These are phyloP conservation scores for Penicillium crustosum DNA, from an alignment of 2,329 filamentous ascomycete genomes.

Conservation along the genomic window DNA sequence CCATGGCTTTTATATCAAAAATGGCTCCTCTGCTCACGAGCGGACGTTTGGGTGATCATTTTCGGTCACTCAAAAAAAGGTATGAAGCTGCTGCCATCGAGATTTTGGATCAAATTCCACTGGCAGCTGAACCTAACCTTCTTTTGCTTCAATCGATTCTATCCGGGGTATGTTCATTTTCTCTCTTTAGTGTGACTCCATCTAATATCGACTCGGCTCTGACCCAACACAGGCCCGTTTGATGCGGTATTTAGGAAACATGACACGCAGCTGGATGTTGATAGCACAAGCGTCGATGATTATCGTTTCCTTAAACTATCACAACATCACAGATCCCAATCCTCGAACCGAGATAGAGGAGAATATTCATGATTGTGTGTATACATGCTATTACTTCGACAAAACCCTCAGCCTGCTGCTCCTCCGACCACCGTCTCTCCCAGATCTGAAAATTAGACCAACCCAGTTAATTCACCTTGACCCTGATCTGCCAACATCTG, in stretches of 20 bases:
- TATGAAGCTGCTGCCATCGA: slow-evolving; percentile 21
- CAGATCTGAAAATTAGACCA: slow-evolving; percentile 23
- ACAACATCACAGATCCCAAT: slow-evolving; percentile 21
- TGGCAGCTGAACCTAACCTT: slow-evolving; percentile 22
- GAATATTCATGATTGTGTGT: slow-evolving; percentile 22
- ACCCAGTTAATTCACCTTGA: slow-evolving; percentile 21
- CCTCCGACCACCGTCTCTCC: slow-evolving; percentile 23
- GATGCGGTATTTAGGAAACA: slow-evolving; percentile 25
- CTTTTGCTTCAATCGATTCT: slow-evolving; percentile 23
- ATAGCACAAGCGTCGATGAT: slow-evolving; percentile 18
- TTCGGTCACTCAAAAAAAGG: slow-evolving; percentile 21
- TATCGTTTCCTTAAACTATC: slow-evolving; percentile 25
- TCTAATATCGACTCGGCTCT: neutral
- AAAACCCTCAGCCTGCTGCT: slow-evolving; percentile 26
- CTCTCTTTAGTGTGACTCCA: neutral
- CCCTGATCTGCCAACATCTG: slow-evolving; percentile 18
- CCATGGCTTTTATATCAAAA: slow-evolving; percentile 21
- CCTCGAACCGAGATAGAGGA: slow-evolving; percentile 21
- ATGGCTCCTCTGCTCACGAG: slow-evolving; percentile 20
- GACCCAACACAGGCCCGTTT: slow-evolving; percentile 17
- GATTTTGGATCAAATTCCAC: slow-evolving; percentile 19
- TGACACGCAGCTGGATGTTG: slow-evolving; percentile 27
- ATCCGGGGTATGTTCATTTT: slow-evolving; percentile 15
- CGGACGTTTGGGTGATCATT: slow-evolving; percentile 18
- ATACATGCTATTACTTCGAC: slow-evolving; percentile 26